Evolutionary conservation across 176 grass and related monocot genomes (phyloP).

Genomic region (Zea luxurians): DNA sequence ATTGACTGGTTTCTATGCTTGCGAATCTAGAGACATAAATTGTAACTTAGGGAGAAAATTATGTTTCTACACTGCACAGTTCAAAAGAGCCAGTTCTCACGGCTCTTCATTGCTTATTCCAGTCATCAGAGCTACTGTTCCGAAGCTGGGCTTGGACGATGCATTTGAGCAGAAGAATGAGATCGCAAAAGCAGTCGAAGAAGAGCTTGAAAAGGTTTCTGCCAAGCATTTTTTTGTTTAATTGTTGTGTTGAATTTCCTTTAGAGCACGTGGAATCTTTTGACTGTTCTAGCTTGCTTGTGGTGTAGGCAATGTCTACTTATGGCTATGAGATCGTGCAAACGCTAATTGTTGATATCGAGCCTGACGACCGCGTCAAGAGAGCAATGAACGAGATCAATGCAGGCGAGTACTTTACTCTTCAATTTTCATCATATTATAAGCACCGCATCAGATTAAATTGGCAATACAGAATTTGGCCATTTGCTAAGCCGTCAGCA

Average conservation of each 20-base stretch:
- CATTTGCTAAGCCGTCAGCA: not conserved
- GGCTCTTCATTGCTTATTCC: not conserved
- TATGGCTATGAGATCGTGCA: slow-evolving; percentile 75
- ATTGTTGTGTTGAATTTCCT: not conserved
- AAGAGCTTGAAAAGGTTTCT: slow-evolving; percentile 69
- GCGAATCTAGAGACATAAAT: not conserved
- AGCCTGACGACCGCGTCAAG: slow-evolving; percentile 65
- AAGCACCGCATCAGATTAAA: slow-evolving; percentile 2
- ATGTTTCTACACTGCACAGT: not conserved
- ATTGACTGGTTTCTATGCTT: slow-evolving; percentile 2
- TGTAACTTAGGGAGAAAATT: not conserved
- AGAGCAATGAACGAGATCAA: slow-evolving; percentile 71
- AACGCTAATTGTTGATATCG: slow-evolving; percentile 62
- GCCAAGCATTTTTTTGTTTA: not conserved
- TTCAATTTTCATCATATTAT: not conserved
- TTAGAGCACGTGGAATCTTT: slow-evolving; percentile 16
- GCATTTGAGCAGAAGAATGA: slow-evolving; percentile 68
- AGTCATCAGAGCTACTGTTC: slow-evolving; percentile 69
- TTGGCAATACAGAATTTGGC: not conserved
- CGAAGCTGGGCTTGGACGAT: slow-evolving; percentile 59
- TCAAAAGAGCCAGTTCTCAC: slow-evolving; percentile 6
- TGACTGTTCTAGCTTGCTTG: slow-evolving; percentile 17
- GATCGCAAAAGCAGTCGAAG: slow-evolving; percentile 64
- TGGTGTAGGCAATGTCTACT: slow-evolving; percentile 56
- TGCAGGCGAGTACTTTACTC: slow-evolving; percentile 36